Base-by-base conservation (phyloP, 371 early-diverging fungal species). In the Mucor velutinosus region DNA sequence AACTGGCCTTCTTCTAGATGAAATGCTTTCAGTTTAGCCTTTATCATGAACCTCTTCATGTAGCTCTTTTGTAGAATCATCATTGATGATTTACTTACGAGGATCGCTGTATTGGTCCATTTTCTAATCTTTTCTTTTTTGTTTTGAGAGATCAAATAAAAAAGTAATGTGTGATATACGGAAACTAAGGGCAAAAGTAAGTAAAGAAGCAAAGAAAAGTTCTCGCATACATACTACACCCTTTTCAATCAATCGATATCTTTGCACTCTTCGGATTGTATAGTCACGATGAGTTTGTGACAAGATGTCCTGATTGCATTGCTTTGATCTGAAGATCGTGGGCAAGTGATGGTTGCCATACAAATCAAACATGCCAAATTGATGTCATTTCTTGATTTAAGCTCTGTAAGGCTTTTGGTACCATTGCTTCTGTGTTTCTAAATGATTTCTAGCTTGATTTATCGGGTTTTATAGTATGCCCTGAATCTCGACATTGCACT, bases 21-120 rank as follows among this genome's bases (percentile, higher is more conserved):
- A 25, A 2, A 56, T 10, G 27, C n/a, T 1, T 12, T 27, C 60
- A 37, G 39, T 41, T 5, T 29, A 33, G 17, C 4, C 8, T 30
- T 27, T 11, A 45, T 14, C 29, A 15, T 21, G 15, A 19, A 10
- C 4, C 10, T 14, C n/a, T 57, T 45, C 6, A 17, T 19, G 33
- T 15, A 35, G 17, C 17, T 15, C 15, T 37, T n/a, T 12, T 37
- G 19, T 58, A 11, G 21, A n/a, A 7, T 58, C 11, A 1, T 11
- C 35, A 15, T 17, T n/a, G 4, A 56, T 4, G 7, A 32, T 17
- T 14, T 21, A 66, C 66, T 60, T 66, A 66, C 66, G 60, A 29
- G 60, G 51, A 60, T 66, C 66, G 32, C 60, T 53, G 19, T 49
- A 60, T 30, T 60, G 60, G 17, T 60, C 66, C 66, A 66, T 62